Conservation (phyloP, 495 filamentous ascomycete genomes). For the Rostrohypoxylon terebratum region DNA sequence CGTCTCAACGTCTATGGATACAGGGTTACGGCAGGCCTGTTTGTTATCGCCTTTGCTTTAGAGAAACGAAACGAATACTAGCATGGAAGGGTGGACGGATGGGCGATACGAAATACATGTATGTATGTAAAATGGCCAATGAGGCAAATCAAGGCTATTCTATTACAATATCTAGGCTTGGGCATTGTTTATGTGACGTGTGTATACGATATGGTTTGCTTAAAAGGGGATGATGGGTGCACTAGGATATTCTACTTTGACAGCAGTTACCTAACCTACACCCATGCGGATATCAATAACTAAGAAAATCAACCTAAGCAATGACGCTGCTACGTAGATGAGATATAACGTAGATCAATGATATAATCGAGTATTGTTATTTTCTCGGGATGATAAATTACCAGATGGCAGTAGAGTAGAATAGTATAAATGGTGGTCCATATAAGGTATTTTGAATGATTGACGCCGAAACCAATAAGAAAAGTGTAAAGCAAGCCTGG, state of each 20-base stretch:
- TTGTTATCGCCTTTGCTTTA: slow-evolving; percentile 1
- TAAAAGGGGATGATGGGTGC: neutral
- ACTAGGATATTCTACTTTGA: no score
- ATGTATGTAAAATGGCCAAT: slow-evolving; percentile 9
- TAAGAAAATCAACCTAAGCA: no score
- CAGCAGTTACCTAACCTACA: no score
- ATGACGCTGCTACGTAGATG: no score
- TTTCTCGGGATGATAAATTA: slow-evolving; percentile 10
- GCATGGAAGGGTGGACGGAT: slow-evolving; percentile 12
- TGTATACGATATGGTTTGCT: neutral
- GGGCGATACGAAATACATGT: slow-evolving; percentile 7
- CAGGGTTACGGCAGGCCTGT: neutral
- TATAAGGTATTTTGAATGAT: slow-evolving; percentile 10
- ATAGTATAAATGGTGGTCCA: neutral
- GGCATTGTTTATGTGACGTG: neutral
- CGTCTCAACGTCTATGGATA: slow-evolving; percentile 2
- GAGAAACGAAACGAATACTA: slow-evolving; percentile 3
- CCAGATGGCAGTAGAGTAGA: neutral
- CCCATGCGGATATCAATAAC: no score
- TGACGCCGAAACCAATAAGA: slow-evolving; percentile 11
- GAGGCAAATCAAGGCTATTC: slow-evolving; percentile 3
- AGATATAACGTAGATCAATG: neutral
- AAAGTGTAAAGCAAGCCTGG: neutral
- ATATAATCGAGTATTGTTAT: neutral
- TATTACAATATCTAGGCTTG: neutral